phyloP scores from a whole-genome alignment of 2,329 filamentous ascomycete species.

The Cladorrhinum sp. region DNA sequence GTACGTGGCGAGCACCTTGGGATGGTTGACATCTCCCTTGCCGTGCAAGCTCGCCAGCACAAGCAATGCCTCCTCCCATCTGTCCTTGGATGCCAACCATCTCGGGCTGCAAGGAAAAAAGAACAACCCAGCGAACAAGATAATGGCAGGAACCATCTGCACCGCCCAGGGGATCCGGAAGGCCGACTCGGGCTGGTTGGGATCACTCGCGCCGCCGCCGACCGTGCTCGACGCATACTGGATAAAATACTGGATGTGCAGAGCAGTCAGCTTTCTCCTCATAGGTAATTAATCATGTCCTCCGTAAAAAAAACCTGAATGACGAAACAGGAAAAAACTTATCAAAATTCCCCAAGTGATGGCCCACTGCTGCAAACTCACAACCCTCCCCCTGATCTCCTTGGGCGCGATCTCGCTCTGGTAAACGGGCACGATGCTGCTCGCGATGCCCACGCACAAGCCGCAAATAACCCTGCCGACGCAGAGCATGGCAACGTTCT shows the following conservation, averaged over 20 bases:
- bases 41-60: constrained; percentile 60
- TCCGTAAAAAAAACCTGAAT: not conserved
- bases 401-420: constrained; percentile 63
- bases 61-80: constrained; percentile 61
- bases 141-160: constrained; percentile 53
- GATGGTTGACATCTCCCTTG: constrained; percentile 51
- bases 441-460: constrained; percentile 70
- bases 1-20: constrained; percentile 61
- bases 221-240: constrained; percentile 56
- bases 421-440: constrained; percentile 68
- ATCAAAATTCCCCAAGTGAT: constrained; percentile 69
- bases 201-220: constrained; percentile 48
- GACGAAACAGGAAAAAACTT: not conserved
- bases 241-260: constrained; percentile 55
- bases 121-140: constrained; percentile 54
- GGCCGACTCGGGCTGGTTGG: constrained; percentile 48
- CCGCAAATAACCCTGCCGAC: constrained; percentile 69
- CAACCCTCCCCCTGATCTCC: constrained; percentile 57
- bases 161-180: constrained; percentile 62
- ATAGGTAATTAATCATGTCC: too few relatives aligned
- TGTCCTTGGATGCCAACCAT: constrained; percentile 66
- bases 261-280: not conserved
- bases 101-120: constrained; percentile 65
- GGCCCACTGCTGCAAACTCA: constrained; percentile 66
- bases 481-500: constrained; percentile 69